A percentile compares a stretch with the other conserved stretches of the same genome.
These are phyloP conservation scores for Porodaedalea pini DNA, from an alignment of 1,284 basidiomycete species.

Conservation along the genomic window DNA sequence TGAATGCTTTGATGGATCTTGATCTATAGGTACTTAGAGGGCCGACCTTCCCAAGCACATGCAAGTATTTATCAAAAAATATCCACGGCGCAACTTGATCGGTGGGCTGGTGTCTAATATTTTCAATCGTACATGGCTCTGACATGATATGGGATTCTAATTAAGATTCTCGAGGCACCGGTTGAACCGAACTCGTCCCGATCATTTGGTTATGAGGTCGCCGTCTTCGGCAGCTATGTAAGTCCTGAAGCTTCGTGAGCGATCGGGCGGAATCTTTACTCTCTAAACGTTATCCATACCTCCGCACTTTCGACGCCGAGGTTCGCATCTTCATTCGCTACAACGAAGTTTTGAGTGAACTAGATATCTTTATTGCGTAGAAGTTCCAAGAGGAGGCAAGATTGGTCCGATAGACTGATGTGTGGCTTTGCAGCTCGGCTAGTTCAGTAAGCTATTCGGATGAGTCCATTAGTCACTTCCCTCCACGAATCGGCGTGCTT, in stretches of 20 bases:
- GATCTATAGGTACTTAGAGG: conserved; percentile 7
- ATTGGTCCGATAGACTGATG: no score
- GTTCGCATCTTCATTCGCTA: neutral
- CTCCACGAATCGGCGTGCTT: no score
- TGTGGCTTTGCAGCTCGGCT: no score
- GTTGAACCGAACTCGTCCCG: conserved; percentile 16
- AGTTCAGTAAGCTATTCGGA: no score
- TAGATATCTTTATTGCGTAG: neutral
- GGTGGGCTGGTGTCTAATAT: neutral
- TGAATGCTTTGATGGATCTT: conserved; percentile 13
- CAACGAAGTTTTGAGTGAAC: no score
- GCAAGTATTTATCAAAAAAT: conserved; percentile 8
- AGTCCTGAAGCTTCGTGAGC: conserved; percentile 2
- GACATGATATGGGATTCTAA: neutral
- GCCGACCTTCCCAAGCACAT: conserved; percentile 12
- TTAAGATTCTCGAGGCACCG: neutral
- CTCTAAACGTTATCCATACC: neutral
- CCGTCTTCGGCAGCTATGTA: conserved; percentile 15
- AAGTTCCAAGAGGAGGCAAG: neutral
- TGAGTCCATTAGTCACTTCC: no score
- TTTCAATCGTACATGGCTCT: neutral
- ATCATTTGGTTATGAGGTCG: neutral
- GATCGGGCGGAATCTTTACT: neutral
- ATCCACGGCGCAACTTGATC: conserved; percentile 2
- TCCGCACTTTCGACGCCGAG: conserved; percentile 8